Percentiles rank a stretch among this genome's conserved stretches.
Evolutionary conservation across 1,139 yeast species (phyloP).

Genomic region (Saccharomyces pastorianus): DNA sequence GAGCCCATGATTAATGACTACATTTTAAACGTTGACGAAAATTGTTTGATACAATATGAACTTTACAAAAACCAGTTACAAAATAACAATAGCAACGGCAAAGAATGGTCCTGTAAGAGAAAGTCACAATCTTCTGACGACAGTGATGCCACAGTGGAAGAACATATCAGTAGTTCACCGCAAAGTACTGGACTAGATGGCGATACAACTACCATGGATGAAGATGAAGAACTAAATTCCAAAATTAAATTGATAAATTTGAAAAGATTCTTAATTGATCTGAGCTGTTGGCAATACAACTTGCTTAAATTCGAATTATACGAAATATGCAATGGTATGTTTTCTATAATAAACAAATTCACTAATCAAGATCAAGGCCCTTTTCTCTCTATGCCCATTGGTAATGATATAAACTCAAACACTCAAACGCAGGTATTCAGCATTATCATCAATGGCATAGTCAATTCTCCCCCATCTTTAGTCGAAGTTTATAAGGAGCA

Average conservation of each 20-base stretch:
- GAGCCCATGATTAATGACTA: slow-evolving; percentile 55
- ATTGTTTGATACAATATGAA: slow-evolving; percentile 35
- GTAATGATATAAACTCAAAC: slow-evolving; percentile 15
- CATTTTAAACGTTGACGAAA: slow-evolving; percentile 36
- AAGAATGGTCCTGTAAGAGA: slow-evolving; percentile 18
- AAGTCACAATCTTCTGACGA: slow-evolving; percentile 24
- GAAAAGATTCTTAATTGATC: slow-evolving; percentile 29
- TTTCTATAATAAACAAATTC: slow-evolving; percentile 27
- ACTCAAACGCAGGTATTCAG: slow-evolving; percentile 22
- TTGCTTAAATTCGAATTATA: slow-evolving; percentile 27
- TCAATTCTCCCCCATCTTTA: slow-evolving; percentile 23
- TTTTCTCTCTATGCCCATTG: slow-evolving; percentile 25
- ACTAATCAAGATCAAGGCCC: slow-evolving; percentile 31
- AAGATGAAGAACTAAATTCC: slow-evolving; percentile 25
- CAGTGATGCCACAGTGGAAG: slow-evolving; percentile 28
- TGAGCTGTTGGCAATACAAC: slow-evolving; percentile 29
- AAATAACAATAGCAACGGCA: slow-evolving; percentile 24
- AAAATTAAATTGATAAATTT: slow-evolving; percentile 29
- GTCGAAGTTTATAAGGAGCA: slow-evolving; percentile 25
- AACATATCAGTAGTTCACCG: slow-evolving; percentile 2
- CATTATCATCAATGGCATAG: slow-evolving; percentile 23
- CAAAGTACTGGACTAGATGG: slow-evolving; percentile 5
- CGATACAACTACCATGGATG: slow-evolving; percentile 16
- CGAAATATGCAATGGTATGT: slow-evolving; percentile 28
- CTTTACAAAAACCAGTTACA: slow-evolving; percentile 31